These are phyloP conservation scores for Daldinia decipiens DNA, from an alignment of 495 filamentous ascomycete species.

Conservation along the genomic window DNA sequence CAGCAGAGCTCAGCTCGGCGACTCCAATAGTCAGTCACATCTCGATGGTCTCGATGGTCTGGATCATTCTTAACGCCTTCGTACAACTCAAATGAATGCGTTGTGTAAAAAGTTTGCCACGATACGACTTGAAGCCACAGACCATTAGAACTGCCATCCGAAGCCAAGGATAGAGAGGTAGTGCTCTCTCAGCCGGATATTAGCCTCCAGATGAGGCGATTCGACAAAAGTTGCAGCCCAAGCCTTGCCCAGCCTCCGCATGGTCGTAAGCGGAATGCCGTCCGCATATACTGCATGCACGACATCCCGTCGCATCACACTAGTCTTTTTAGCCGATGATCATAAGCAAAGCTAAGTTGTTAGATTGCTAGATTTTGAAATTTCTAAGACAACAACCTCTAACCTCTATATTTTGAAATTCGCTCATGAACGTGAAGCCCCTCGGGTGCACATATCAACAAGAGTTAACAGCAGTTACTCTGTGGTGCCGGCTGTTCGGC, in stretches of 20 bases:
- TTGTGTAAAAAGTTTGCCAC: slow-evolving; percentile 1
- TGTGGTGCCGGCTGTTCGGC: not conserved
- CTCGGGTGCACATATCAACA: not conserved
- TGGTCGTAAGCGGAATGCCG: not conserved
- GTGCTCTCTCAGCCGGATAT: not conserved
- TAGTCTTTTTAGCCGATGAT: slow-evolving; percentile 4
- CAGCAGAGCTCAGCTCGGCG: not conserved
- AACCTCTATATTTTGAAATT: not conserved
- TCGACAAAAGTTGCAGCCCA: not conserved
- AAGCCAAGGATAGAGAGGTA: not conserved
- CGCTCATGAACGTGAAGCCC: not conserved
- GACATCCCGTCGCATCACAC: slow-evolving; percentile 1
- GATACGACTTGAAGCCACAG: not conserved
- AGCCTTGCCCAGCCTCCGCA: not conserved
- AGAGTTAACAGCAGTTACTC: not conserved
- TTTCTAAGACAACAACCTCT: not conserved
- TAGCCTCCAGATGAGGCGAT: not conserved
- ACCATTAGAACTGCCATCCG: slow-evolving; percentile 1
- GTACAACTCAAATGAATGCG: not conserved
- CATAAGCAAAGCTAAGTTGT: not conserved
- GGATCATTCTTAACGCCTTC: not conserved
- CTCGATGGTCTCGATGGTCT: not conserved
- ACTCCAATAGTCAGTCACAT: not conserved
- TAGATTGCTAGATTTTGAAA: not conserved
- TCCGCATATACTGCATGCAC: slow-evolving; percentile 1